Evolutionary conservation across 2,329 filamentous ascomycete species (phyloP).

Genomic region (Diplodia sapinea): DNA sequence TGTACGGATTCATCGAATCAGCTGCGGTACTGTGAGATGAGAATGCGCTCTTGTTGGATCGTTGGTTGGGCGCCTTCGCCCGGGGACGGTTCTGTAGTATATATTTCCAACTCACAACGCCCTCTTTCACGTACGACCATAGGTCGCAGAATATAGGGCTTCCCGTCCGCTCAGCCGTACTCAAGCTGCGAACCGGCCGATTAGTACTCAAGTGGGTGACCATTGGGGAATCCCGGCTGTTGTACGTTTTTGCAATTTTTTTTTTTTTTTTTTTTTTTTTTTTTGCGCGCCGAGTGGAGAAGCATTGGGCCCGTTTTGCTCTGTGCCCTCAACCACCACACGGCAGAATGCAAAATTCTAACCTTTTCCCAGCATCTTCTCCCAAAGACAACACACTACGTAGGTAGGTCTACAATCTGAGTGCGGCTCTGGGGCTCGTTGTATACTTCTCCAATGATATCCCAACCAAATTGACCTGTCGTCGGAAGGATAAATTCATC

Average conservation of each 20-base stretch:
- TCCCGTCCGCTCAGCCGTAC: conserved; percentile 2
- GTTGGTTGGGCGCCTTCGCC: not conserved
- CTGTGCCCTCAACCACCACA: no score
- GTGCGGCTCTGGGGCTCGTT: no score
- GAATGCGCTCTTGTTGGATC: not conserved
- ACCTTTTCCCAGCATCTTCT: no score
- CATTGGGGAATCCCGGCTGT: conserved; percentile 2
- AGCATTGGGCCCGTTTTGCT: no score
- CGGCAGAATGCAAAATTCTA: no score
- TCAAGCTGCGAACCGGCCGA: conserved; percentile 1
- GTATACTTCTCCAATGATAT: no score
- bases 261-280: not conserved
- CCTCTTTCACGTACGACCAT: not conserved
- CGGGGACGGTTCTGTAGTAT: not conserved
- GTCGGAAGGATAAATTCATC: no score
- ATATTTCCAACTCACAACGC: not conserved
- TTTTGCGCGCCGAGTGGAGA: not conserved
- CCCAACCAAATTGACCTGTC: no score
- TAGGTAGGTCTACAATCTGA: no score
- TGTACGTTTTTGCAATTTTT: not conserved
- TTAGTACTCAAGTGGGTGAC: conserved; percentile 1
- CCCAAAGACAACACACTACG: no score
- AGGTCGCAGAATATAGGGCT: not conserved
- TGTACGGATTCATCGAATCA: not conserved
- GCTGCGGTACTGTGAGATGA: not conserved